Conservation (phyloP, 495 filamentous ascomycete species). For the Pyrenula massariospora region DNA sequence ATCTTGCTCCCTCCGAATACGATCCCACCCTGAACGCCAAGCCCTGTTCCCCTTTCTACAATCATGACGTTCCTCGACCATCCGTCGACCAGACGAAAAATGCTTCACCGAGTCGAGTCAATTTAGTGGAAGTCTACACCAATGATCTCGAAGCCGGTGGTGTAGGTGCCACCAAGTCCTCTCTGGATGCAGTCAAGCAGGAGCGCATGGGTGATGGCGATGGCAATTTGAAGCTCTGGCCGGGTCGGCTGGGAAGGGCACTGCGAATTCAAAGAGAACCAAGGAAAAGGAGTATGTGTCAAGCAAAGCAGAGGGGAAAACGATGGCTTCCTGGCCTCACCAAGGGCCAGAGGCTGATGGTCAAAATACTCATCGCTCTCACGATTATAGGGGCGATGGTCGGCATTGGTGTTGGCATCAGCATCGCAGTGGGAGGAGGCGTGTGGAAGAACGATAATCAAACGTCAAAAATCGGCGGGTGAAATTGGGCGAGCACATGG, state of each 20-base stretch:
- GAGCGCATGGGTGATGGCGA: neutral
- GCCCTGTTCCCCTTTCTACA: conserved; percentile 50
- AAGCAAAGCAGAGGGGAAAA: conserved; percentile 17
- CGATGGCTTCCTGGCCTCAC: conserved; percentile 28
- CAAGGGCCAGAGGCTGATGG: conserved; percentile 34
- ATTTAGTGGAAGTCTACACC: conserved; percentile 9
- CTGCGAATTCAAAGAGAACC: conserved; percentile 16
- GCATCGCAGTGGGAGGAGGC: conserved; percentile 45
- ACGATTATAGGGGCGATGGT: conserved; percentile 47
- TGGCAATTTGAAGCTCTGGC: neutral
- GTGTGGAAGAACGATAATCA: conserved; percentile 33
- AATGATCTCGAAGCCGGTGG: conserved; percentile 19
- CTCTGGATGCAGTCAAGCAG: neutral
- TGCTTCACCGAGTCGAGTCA: conserved; percentile 20
- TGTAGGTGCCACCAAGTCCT: conserved; percentile 6
- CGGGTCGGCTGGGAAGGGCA: neutral
- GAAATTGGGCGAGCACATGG: neutral
- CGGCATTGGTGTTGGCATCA: conserved; percentile 52
- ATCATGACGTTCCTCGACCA: conserved; percentile 35
- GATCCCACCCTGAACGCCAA: conserved; percentile 31
- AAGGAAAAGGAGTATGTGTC: conserved; percentile 29
- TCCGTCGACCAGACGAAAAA: conserved; percentile 33
- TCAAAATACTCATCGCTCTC: conserved; percentile 43
- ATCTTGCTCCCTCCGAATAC: conserved; percentile 20
- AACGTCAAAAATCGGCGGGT: conserved; percentile 12